A percentile compares a stretch with the other conserved stretches of the same genome.
Conservation (phyloP, 805 yeast genomes). For the Nakazawaea holstii region DNA sequence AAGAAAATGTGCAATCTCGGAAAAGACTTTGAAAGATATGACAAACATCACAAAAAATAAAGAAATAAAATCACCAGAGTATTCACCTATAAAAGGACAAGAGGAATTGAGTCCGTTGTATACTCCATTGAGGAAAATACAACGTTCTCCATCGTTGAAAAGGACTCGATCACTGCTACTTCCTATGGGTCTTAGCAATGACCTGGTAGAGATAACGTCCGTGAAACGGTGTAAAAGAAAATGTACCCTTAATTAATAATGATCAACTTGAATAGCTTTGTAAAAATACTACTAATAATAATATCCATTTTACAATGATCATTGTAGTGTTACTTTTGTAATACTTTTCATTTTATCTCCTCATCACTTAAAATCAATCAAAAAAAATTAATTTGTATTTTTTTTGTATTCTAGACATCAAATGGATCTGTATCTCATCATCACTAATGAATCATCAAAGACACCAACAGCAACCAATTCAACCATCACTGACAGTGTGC, state of each 20-base stretch:
- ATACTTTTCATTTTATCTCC: not conserved
- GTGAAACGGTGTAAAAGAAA: not conserved
- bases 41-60: constrained; percentile 17
- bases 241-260: not conserved
- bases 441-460: too few relatives aligned
- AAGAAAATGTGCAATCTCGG: constrained; percentile 1
- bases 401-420: too few relatives aligned
- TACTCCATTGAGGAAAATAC: constrained; percentile 5
- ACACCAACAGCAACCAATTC: not conserved
- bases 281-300: not conserved
- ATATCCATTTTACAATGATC: too few relatives aligned
- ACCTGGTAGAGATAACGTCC: not conserved
- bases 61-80: not conserved
- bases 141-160: constrained; percentile 3
- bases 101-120: constrained; percentile 2
- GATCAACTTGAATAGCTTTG: not conserved
- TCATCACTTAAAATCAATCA: too few relatives aligned
- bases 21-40: constrained; percentile 10
- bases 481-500: not conserved
- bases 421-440: too few relatives aligned
- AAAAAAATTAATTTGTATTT: too few relatives aligned
- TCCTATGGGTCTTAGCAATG: not conserved
- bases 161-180: not conserved
- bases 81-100: not conserved
- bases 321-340: not conserved